Conservation (phyloP, 805 yeast species). For the Lachancea quebecensis region DNA sequence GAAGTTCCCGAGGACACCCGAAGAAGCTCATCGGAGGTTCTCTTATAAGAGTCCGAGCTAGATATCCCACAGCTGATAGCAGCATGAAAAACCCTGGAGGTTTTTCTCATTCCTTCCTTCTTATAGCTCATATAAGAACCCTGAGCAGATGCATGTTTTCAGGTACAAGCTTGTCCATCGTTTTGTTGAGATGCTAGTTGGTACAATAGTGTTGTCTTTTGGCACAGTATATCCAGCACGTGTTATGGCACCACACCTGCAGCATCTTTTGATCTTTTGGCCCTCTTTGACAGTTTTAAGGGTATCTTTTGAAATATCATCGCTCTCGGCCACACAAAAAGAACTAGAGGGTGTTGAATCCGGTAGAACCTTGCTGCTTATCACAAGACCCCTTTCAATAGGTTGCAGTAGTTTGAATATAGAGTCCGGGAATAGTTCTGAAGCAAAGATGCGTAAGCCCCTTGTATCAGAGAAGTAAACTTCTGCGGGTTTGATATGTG, state of each 20-base stretch:
- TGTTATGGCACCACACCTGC: constrained; percentile 47
- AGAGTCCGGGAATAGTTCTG: constrained; percentile 28
- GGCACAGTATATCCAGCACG: constrained; percentile 30
- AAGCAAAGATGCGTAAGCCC: constrained; percentile 25
- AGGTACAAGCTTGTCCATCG: constrained; percentile 34
- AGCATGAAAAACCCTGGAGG: not conserved
- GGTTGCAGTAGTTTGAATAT: constrained; percentile 34
- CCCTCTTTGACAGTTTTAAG: constrained; percentile 15
- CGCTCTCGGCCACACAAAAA: constrained; percentile 31
- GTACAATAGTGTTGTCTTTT: constrained; percentile 29
- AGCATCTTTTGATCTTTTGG: constrained; percentile 38
- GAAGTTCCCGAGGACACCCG: too few species aligned
- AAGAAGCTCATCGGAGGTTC: too few species aligned
- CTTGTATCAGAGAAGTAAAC: constrained; percentile 29
- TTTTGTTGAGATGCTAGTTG: constrained; percentile 29
- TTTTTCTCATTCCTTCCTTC: not conserved
- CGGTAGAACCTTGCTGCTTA: constrained; percentile 38
- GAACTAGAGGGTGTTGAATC: constrained; percentile 20
- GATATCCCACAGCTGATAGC: not conserved
- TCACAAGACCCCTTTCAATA: constrained; percentile 31
- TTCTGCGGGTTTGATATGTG: constrained; percentile 25
- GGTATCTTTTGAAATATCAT: constrained; percentile 29
- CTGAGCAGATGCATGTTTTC: constrained; percentile 32
- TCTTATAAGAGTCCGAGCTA: too few species aligned
- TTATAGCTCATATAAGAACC: constrained; percentile 27